Evolutionary conservation across 345 rosid genomes (phyloP), one percentile per base, ranked within the genome.

Genomic region (Salix dunnii): DNA sequence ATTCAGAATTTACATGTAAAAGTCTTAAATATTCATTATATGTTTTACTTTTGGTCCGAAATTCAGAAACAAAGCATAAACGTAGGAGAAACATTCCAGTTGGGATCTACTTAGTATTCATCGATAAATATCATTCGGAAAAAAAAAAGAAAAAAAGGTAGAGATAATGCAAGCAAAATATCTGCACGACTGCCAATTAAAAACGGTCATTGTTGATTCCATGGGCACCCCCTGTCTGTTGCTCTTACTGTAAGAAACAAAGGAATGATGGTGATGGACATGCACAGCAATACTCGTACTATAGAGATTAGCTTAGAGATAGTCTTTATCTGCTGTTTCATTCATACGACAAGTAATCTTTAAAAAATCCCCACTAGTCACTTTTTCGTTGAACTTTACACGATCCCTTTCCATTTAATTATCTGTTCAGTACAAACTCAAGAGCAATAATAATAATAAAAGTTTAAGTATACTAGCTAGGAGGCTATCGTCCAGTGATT

Each of bases 401-500:
- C n/a, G 53, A 67, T 53, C 73, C 51, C 63, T 10, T n/a, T 58
- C 62, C 43, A 36, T 11, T n/a, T 14, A 67, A 53, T 51, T 18
- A 31, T 65, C 65, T n/a, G 30, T 36, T 20, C 12, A 11, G 21
- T 30, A 14, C 36, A 35, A 7, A n/a, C 53, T 38, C 35, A n/a
- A 14, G 27, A 7, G n/a, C n/a, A 38, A 7, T 5, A 49, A 23
- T 3, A 14, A 38, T 16, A 2, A 31, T 14, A 2, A n/a, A 6
- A 9, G 27, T 12, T 40, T 5, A 66, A 1, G 63, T 8, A 30
- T 1, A 48, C 81, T 70, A 84, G 42, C 81, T 72, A 84, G 42
- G 84, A 79, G 31, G 81, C 78, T 51, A 85, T 85, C 58, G 83
- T 63, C 79, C 84, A 74, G 2, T 75, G 82, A 1, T 72, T 85